Evolutionary conservation across 2,329 filamentous ascomycete genomes (phyloP).

Genomic region (Aspergillaceae sp.): DNA sequence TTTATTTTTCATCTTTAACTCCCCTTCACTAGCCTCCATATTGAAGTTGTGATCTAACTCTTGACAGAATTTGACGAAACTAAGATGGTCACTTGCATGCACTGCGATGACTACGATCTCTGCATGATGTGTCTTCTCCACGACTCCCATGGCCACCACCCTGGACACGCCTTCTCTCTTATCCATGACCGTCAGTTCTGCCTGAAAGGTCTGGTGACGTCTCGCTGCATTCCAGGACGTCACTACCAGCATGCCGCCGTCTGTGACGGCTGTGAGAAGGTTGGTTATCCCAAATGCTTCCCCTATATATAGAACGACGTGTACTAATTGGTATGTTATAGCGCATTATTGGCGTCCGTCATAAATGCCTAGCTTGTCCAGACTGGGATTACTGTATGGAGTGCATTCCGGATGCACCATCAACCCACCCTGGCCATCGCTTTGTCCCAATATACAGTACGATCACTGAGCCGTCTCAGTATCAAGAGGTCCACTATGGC

Average conservation of each 20-base stretch:
- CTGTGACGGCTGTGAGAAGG: slow-evolving; percentile 85
- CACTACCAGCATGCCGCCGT: slow-evolving; percentile 77
- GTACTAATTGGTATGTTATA: slow-evolving; percentile 24
- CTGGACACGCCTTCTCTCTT: slow-evolving; percentile 69
- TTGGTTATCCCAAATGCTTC: slow-evolving; percentile 18
- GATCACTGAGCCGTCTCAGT: slow-evolving; percentile 39
- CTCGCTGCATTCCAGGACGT: slow-evolving; percentile 68
- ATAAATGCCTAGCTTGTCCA: slow-evolving; percentile 95
- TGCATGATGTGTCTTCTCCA: slow-evolving; percentile 72
- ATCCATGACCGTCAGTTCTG: slow-evolving; percentile 43
- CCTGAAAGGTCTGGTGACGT: slow-evolving; percentile 53
- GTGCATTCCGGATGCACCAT: slow-evolving; percentile 59
- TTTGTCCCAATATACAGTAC: slow-evolving; percentile 83
- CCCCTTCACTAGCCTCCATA: not conserved
- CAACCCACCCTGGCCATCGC: slow-evolving; percentile 72
- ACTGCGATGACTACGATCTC: slow-evolving; percentile 85
- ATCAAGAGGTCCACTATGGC: slow-evolving; percentile 59
- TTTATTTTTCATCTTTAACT: slow-evolving; percentile 7
- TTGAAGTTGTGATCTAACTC: slow-evolving; percentile 15
- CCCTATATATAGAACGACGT: too few species aligned
- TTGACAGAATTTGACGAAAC: slow-evolving; percentile 58
- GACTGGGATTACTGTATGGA: slow-evolving; percentile 91
- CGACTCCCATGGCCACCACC: slow-evolving; percentile 81
- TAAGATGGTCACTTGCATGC: slow-evolving; percentile 74
- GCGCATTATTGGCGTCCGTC: slow-evolving; percentile 76